phyloP scores from a whole-genome alignment of 2,329 filamentous ascomycete species.

The Penicillium olsonii region DNA sequence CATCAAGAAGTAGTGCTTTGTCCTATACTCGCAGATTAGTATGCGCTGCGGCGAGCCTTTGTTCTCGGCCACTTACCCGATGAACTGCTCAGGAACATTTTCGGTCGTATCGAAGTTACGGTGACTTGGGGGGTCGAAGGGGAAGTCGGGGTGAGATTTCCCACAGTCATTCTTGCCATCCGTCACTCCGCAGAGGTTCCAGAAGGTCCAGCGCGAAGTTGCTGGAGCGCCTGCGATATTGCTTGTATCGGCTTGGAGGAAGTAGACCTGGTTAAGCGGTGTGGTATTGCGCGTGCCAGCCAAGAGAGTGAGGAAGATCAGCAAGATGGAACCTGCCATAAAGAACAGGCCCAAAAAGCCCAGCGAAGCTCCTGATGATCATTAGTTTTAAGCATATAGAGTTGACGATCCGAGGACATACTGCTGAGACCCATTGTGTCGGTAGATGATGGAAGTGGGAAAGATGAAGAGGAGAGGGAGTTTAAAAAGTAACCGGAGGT shows the following conservation, averaged over 20 bases:
- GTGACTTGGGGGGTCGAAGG: constrained; percentile 59
- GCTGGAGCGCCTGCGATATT: constrained; percentile 69
- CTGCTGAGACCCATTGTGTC: constrained; percentile 33
- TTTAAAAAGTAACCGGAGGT: constrained; percentile 17
- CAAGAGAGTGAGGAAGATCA: constrained; percentile 68
- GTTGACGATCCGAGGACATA: constrained; percentile 22
- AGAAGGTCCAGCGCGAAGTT: constrained; percentile 84
- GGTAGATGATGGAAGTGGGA: constrained; percentile 2
- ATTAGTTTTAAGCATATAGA: constrained; percentile 9
- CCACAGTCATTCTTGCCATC: constrained; percentile 65
- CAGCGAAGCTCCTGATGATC: constrained; percentile 53
- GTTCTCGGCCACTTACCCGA: constrained; percentile 45
- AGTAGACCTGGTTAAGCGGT: constrained; percentile 76
- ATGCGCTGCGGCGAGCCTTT: background rate
- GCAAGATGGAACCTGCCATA: constrained; percentile 61
- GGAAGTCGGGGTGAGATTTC: constrained; percentile 62
- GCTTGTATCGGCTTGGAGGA: constrained; percentile 76
- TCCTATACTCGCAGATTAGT: constrained; percentile 39
- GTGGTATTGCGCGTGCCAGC: constrained; percentile 57
- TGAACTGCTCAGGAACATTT: constrained; percentile 57
- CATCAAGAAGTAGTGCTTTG: constrained; percentile 74
- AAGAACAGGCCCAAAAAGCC: constrained; percentile 62
- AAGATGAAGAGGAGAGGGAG: background rate
- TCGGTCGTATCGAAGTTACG: constrained; percentile 60
- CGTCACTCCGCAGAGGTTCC: constrained; percentile 72